Percentiles rank a stretch among this genome's conserved stretches.
Conservation (phyloP, 441 rosid species). For the Dalechampia spathulata region DNA sequence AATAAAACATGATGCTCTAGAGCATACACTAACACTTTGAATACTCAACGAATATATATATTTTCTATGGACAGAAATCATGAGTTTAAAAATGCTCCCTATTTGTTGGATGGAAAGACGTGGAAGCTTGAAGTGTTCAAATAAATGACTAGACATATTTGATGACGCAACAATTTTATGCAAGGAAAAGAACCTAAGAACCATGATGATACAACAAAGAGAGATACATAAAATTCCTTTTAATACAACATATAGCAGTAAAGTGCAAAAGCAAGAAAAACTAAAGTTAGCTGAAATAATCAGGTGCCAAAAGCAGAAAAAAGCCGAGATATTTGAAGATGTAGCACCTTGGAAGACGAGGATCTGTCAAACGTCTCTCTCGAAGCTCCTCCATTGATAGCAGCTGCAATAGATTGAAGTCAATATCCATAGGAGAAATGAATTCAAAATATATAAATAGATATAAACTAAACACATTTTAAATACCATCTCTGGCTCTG, state of each 20-base stretch:
- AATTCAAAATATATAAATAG: conserved; percentile 1
- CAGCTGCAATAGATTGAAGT: conserved; percentile 55
- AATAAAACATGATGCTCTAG: no score
- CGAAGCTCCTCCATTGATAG: conserved; percentile 75
- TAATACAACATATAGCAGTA: neutral
- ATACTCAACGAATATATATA: no score
- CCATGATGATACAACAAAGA: neutral
- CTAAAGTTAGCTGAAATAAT: no score
- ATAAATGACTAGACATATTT: neutral
- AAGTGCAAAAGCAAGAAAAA: neutral
- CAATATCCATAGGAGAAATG: conserved; percentile 15
- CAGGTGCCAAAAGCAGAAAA: no score
- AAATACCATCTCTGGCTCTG: conserved; percentile 69
- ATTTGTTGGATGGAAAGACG: no score
- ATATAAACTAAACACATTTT: conserved; percentile 12
- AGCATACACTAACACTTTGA: no score
- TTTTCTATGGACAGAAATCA: no score
- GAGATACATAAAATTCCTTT: neutral
- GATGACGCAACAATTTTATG: neutral
- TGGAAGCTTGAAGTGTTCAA: no score
- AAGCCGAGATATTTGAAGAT: no score
- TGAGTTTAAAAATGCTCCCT: no score
- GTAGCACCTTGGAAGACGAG: conserved; percentile 82
- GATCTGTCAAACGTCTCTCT: conserved; percentile 73
- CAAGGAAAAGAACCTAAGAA: neutral